Percentiles rank a stretch among this genome's conserved stretches.
Evolutionary conservation across 2,329 filamentous ascomycete genomes (phyloP).

Genomic region (Cryphonectria japonica): DNA sequence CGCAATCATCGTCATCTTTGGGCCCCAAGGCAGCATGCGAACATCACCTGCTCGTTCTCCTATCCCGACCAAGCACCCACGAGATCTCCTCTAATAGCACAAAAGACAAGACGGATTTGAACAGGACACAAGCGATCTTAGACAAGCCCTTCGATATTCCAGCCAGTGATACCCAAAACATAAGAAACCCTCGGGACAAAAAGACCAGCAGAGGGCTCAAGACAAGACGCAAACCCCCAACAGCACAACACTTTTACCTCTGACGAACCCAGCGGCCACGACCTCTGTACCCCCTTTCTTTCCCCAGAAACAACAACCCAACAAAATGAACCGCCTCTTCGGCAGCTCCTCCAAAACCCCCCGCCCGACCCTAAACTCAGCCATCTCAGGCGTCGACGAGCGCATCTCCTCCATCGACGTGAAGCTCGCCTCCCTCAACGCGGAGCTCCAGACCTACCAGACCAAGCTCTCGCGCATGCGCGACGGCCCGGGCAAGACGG

Average conservation of each 20-base stretch:
- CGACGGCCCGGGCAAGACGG: conserved; percentile 90
- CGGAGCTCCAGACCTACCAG: conserved; percentile 87
- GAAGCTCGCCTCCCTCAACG: conserved; percentile 89
- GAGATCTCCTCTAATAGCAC: neutral
- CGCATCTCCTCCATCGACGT: conserved; percentile 89
- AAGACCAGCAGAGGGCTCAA: no score
- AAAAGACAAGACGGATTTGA: neutral
- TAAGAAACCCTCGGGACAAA: neutral
- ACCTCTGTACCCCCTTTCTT: neutral
- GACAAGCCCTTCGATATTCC: neutral
- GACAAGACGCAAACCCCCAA: neutral
- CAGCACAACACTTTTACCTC: neutral
- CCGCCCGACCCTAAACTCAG: conserved; percentile 84
- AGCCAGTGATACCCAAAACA: neutral
- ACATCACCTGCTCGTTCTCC: neutral
- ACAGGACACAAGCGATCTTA: neutral
- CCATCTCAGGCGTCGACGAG: conserved; percentile 83
- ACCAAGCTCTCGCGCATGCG: conserved; percentile 88
- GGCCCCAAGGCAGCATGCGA: neutral
- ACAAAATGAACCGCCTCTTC: conserved; percentile 89
- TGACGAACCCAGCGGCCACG: neutral
- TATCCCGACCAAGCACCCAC: neutral
- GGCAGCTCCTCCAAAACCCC: conserved; percentile 84
- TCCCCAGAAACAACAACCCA: conserved; percentile 33
- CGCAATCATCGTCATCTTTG: neutral